These are phyloP conservation scores for Hericium alpestre DNA, from an alignment of 768 basidiomycete genomes.

Conservation along the genomic window DNA sequence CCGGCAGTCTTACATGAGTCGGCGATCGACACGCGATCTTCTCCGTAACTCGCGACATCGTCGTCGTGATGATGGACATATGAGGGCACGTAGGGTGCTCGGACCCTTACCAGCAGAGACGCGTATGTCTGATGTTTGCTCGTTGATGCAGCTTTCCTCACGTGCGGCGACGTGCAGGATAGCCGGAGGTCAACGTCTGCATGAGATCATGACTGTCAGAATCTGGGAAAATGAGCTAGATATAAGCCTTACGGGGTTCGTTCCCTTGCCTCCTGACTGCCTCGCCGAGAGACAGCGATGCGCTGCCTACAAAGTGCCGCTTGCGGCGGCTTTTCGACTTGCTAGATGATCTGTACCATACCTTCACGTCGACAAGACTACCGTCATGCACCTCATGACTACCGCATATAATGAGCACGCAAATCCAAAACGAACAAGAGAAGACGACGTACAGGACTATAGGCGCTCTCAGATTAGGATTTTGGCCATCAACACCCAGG, in stretches of 20 bases:
- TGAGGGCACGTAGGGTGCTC: slow-evolving; percentile 1
- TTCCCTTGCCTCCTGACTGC: slow-evolving; percentile 37
- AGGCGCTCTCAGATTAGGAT: slow-evolving; percentile 47
- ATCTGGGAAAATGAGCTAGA: not conserved
- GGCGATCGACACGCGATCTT: too few species aligned
- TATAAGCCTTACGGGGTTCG: slow-evolving; percentile 30
- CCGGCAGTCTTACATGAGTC: too few species aligned
- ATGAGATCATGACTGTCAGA: not conserved
- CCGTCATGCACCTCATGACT: slow-evolving; percentile 16
- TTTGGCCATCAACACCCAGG: slow-evolving; percentile 62
- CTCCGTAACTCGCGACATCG: not conserved
- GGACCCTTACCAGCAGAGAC: slow-evolving; percentile 8
- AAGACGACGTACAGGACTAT: slow-evolving; percentile 40
- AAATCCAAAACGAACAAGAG: not conserved
- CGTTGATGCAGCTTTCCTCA: slow-evolving; percentile 1
- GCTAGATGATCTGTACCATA: slow-evolving; percentile 48
- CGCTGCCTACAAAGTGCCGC: slow-evolving; percentile 42
- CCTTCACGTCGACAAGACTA: slow-evolving; percentile 39
- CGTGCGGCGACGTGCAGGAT: slow-evolving; percentile 2
- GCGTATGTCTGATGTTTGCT: slow-evolving; percentile 7
- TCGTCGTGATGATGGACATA: not conserved
- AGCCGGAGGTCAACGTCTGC: slow-evolving; percentile 9
- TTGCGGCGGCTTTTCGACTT: slow-evolving; percentile 51
- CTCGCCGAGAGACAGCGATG: slow-evolving; percentile 41
- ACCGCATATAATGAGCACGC: not conserved